Evolutionary conservation across 2,329 filamentous ascomycete genomes (phyloP).

Genomic region (Aspergillus sp.): DNA sequence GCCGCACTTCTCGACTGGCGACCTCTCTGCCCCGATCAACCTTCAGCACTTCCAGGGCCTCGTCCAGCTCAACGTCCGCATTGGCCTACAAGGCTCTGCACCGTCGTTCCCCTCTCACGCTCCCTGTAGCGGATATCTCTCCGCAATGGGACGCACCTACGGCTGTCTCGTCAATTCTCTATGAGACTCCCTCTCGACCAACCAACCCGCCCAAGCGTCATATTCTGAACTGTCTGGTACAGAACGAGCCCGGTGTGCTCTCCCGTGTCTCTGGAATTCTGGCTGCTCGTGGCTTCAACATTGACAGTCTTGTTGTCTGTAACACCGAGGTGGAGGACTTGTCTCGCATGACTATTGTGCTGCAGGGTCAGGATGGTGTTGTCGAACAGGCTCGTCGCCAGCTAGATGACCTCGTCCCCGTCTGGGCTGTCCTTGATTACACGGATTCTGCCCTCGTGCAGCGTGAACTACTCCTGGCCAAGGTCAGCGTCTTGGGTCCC

Average conservation of each 20-base stretch:
- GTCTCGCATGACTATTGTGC: conserved; percentile 97
- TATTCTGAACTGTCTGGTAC: conserved; percentile 95
- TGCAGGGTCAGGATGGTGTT: conserved; percentile 93
- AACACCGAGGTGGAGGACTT: conserved; percentile 96
- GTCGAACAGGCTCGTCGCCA: conserved; percentile 96
- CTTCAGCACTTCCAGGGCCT: conserved; percentile 30
- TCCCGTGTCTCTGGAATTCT: conserved; percentile 96
- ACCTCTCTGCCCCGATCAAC: conserved; percentile 29
- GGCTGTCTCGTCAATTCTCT: conserved; percentile 96
- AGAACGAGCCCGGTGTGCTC: conserved; percentile 97
- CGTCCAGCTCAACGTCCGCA: conserved; percentile 75
- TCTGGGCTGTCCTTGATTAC: conserved; percentile 98
- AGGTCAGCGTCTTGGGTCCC: conserved; percentile 93
- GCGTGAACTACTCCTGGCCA: conserved; percentile 90
- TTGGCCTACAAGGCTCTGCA: conserved; percentile 97
- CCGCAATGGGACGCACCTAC: conserved; percentile 86
- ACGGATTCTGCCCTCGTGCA: conserved; percentile 90
- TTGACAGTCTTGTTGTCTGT: conserved; percentile 96
- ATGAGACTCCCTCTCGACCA: conserved; percentile 89
- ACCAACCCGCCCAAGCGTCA: conserved; percentile 85
- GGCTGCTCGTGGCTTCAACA: conserved; percentile 96
- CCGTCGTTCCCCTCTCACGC: conserved; percentile 80
- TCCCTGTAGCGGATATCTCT: conserved; percentile 72
- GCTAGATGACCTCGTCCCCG: conserved; percentile 92
- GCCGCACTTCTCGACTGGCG: conserved; percentile 28